Evolutionary conservation across 805 yeast species (phyloP).

Genomic region (Lachancea mirantina): DNA sequence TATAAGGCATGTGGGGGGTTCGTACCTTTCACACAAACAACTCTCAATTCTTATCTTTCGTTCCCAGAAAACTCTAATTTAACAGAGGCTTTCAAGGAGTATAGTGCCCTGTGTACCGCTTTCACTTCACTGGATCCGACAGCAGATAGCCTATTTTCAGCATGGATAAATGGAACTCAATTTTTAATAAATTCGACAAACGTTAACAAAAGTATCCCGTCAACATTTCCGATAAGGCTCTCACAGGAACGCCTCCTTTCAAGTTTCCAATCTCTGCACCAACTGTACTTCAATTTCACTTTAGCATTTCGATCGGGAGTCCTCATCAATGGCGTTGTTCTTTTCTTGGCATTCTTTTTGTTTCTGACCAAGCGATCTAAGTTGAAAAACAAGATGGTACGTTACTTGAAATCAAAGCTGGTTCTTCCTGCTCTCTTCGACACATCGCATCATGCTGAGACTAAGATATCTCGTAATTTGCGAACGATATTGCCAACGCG

Average conservation of each 20-base stretch:
- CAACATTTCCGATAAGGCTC: constrained; percentile 5
- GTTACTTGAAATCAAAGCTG: constrained; percentile 6
- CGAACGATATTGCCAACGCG: constrained; percentile 8
- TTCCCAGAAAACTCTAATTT: constrained; percentile 1
- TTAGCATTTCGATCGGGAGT: constrained; percentile 8
- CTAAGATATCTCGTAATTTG: constrained; percentile 5
- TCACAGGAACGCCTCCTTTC: constrained; percentile 1
- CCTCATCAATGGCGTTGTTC: constrained; percentile 6
- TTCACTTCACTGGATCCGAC: constrained; percentile 2
- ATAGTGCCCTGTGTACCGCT: constrained; percentile 2
- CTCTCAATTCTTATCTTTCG: constrained; percentile 8
- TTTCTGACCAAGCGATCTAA: constrained; percentile 1
- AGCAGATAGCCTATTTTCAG: background rate
- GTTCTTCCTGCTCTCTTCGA: constrained; percentile 7
- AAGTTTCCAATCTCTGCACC: constrained; percentile 3
- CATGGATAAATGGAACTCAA: constrained; percentile 7
- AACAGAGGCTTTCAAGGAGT: constrained; percentile 2
- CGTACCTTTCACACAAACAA: constrained; percentile 10
- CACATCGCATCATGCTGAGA: constrained; percentile 10
- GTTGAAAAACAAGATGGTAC: constrained; percentile 3
- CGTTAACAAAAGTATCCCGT: background rate
- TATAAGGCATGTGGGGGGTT: constrained; percentile 8
- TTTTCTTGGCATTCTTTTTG: constrained; percentile 1
- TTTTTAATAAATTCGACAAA: constrained; percentile 1
- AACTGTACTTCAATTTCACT: constrained; percentile 7